These are phyloP conservation scores for Urostyla sp. DNA, from an alignment of 73 alveolate genomes.

Conservation along the genomic window DNA sequence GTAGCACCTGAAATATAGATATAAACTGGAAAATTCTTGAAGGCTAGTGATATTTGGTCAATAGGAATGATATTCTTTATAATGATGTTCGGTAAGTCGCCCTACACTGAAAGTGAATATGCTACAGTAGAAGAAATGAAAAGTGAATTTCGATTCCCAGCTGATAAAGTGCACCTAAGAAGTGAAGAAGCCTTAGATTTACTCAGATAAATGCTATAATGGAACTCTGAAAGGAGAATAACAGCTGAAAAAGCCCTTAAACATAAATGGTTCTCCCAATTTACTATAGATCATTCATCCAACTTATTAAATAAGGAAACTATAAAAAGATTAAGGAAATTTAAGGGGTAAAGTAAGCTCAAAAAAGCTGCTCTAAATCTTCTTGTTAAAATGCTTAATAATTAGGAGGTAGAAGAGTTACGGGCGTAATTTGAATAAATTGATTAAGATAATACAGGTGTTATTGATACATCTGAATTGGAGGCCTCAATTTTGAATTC, in stretches of 20 bases:
- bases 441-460: slow-evolving; percentile 92
- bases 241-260: slow-evolving; percentile 50
- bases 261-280: slow-evolving; percentile 71
- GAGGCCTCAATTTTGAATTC: slow-evolving; percentile 68
- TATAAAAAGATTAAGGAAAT: too few species aligned
- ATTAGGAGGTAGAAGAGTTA: slow-evolving; percentile 83
- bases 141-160: slow-evolving; percentile 49
- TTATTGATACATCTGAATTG: slow-evolving; percentile 87
- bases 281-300: too few species aligned
- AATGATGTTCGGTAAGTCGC: slow-evolving; percentile 85
- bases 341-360: slow-evolving; percentile 67
- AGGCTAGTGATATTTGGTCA: slow-evolving; percentile 89
- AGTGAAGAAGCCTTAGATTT: slow-evolving; percentile 66
- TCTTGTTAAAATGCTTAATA: slow-evolving; percentile 72
- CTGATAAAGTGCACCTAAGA: slow-evolving; percentile 40
- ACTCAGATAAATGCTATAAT: slow-evolving; percentile 31
- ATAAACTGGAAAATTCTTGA: slow-evolving; percentile 86
- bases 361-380: slow-evolving; percentile 82
- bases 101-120: slow-evolving; percentile 81
- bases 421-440: slow-evolving; percentile 87
- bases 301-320: too few species aligned
- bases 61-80: slow-evolving; percentile 87
- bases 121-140: slow-evolving; percentile 76
- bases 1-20: slow-evolving; percentile 92
- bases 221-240: slow-evolving; percentile 22